Evolutionary conservation across 192 early-diverging fungal genomes (phyloP).

Genomic region (Kappamyces sp.): DNA sequence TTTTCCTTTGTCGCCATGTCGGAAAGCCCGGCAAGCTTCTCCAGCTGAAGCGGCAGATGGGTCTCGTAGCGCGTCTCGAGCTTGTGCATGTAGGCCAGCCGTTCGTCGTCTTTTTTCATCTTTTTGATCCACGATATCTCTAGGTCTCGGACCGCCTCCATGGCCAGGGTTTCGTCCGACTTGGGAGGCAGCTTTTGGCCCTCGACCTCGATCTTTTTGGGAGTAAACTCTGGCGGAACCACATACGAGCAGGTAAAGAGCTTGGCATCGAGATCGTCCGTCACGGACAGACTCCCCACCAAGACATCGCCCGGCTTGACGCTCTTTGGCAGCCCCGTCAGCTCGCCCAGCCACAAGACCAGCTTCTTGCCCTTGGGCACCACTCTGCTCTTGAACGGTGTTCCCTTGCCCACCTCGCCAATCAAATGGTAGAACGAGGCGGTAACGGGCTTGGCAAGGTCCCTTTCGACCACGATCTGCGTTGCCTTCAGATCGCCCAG

Average conservation of each 20-base stretch:
- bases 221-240: slow-evolving; percentile 42
- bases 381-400: slow-evolving; percentile 35
- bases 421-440: slow-evolving; percentile 51
- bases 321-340: slow-evolving; percentile 49
- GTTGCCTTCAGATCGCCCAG: slow-evolving; percentile 71
- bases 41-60: slow-evolving; percentile 46
- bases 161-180: slow-evolving; percentile 17
- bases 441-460: slow-evolving; percentile 48
- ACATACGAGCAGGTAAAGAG: slow-evolving; percentile 40
- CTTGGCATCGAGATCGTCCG: slow-evolving; percentile 5
- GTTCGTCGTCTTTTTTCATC: slow-evolving; percentile 52
- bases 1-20: too few relatives aligned
- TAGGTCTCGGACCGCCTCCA: slow-evolving; percentile 71
- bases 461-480: slow-evolving; percentile 58
- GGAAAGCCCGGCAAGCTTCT: too few relatives aligned
- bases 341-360: slow-evolving; percentile 54
- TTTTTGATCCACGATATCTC: slow-evolving; percentile 80
- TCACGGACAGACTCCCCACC: slow-evolving; percentile 58
- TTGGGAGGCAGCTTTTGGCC: slow-evolving; percentile 11
- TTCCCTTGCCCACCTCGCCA: slow-evolving; percentile 42
- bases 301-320: slow-evolving; percentile 77
- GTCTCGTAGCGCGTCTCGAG: slow-evolving; percentile 59
- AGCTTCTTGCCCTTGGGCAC: slow-evolving; percentile 47
- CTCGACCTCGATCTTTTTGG: slow-evolving; percentile 32
- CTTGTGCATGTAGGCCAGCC: slow-evolving; percentile 45